A percentile compares a stretch with the other conserved stretches of the same genome.
Evolutionary conservation across 768 basidiomycete genomes (phyloP).

Genomic region (Heimioporus sp.): DNA sequence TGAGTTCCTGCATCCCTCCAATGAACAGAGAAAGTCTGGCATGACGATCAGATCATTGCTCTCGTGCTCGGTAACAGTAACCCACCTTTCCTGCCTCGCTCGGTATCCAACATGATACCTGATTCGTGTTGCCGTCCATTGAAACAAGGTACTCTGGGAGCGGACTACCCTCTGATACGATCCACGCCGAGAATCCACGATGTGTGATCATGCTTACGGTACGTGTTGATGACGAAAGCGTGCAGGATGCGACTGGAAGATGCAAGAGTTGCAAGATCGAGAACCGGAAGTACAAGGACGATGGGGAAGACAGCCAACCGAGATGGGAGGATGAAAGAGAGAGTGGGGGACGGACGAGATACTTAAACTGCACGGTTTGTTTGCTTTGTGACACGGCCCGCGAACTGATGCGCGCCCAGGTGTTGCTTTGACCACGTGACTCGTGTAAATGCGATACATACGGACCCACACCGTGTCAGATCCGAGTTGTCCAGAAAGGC

Average conservation of each 20-base stretch:
- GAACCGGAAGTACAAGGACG: too few relatives aligned
- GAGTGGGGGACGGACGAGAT: background rate
- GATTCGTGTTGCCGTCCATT: constrained; percentile 41
- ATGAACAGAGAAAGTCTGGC: constrained; percentile 56
- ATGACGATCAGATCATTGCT: constrained; percentile 1
- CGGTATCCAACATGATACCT: constrained; percentile 68
- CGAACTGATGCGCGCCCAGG: too few relatives aligned
- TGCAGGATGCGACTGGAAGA: too few relatives aligned
- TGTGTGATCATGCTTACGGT: constrained; percentile 58
- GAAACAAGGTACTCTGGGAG: constrained; percentile 58
- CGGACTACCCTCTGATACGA: constrained; percentile 47
- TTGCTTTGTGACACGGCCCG: too few relatives aligned
- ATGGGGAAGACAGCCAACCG: too few relatives aligned
- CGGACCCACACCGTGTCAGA: constrained; percentile 11
- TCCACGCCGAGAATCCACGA: constrained; percentile 70
- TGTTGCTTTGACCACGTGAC: constrained; percentile 10
- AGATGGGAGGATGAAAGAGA: too few relatives aligned
- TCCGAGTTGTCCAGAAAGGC: too few relatives aligned
- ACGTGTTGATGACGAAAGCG: too few relatives aligned
- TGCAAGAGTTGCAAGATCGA: too few relatives aligned
- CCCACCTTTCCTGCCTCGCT: constrained; percentile 56
- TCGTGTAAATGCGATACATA: constrained; percentile 8
- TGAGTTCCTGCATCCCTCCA: constrained; percentile 62
- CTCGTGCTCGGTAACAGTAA: background rate
- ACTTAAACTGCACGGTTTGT: too few relatives aligned